Evolutionary conservation across 176 grass and related monocot species (phyloP).

Genomic region (Bolboschoenus planiculmis): DNA sequence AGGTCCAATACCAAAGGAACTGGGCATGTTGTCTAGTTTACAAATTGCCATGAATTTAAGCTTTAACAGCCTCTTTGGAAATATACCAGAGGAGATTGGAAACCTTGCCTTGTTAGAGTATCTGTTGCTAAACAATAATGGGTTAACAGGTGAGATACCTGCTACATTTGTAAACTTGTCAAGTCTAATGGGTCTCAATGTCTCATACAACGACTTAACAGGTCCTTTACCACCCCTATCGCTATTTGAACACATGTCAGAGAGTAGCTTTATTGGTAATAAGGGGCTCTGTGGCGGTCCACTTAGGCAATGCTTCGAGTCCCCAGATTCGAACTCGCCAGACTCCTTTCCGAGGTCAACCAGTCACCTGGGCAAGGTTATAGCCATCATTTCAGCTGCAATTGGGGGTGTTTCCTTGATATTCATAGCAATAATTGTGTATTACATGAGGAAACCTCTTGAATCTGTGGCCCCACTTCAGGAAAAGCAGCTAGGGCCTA

Average conservation of each 20-base stretch:
- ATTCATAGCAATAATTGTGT: conserved; percentile 77
- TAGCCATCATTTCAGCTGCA: conserved; percentile 79
- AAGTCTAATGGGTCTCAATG: conserved; percentile 81
- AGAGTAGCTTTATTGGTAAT: conserved; percentile 78
- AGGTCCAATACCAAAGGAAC: conserved; percentile 76
- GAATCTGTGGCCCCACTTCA: conserved; percentile 79
- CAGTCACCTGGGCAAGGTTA: conserved; percentile 58
- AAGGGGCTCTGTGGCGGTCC: conserved; percentile 88
- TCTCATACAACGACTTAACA: conserved; percentile 86
- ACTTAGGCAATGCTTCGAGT: conserved; percentile 55
- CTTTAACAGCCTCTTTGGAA: conserved; percentile 65
- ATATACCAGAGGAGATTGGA: conserved; percentile 85
- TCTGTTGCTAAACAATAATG: conserved; percentile 83
- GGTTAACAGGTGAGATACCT: conserved; percentile 81
- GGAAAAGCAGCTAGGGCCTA: conserved; percentile 54
- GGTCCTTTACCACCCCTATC: conserved; percentile 58
- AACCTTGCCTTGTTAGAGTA: conserved; percentile 72
- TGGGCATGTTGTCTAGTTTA: conserved; percentile 73
- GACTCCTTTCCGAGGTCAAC: conserved; percentile 23
- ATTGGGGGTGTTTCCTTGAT: conserved; percentile 90
- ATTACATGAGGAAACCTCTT: conserved; percentile 83
- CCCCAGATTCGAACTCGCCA: conserved; percentile 32
- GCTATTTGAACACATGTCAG: conserved; percentile 72
- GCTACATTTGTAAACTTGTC: conserved; percentile 83
- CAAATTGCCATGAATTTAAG: conserved; percentile 99